Evolutionary conservation across 441 rosid genomes (phyloP), one percentile per base, ranked within the genome.

Genomic region (Dalechampia spathulata): DNA sequence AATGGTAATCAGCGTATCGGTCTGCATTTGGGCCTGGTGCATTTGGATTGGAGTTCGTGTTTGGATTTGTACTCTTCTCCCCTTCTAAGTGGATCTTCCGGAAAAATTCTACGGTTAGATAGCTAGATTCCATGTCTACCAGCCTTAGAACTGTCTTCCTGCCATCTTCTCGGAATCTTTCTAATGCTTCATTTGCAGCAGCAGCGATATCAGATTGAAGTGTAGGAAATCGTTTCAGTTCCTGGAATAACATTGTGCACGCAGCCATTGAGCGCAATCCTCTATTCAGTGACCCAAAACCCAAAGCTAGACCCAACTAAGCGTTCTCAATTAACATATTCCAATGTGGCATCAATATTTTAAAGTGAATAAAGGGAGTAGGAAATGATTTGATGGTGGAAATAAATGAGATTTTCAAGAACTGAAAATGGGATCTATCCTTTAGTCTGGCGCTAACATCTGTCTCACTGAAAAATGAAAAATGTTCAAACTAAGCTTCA

Each of bases 111-210:
- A 90, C 99, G 0, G 99, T 93, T 45, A 93, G 77, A 72, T 93
- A 90, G 79, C 89, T 85, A 59, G 99, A 87, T 44, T 93, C 99
- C 99, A 93, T 93, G 60, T 93, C 99, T 22, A 93, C 99, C 55
- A 93, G 78, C 64, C 97, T 75, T 22, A 73, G 51, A 69, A 93
- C 96, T 28, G 97, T 90, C 73, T 65, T 93, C 67, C 87, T 74
- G 80, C 99, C 74, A 64, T 87, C 99, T 27, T 93, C 99, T 36
- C 95, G 92, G 68, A 94, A 94, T 67, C 75, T 94, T 71, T 90
- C 97, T 70, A 93, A 69, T 47, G 97, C 83, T 65, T 93, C 99
- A 21, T 76, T 93, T 58, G 99, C 86, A 14, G 97, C 97, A 45
- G 93, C 81, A 65, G 99, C 93, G 72, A 93, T 83, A 71, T 93